Percentiles rank a stretch among this genome's conserved stretches.
phyloP scores from a whole-genome alignment of 2,329 filamentous ascomycete species.

The Biscogniauxia sp. region DNA sequence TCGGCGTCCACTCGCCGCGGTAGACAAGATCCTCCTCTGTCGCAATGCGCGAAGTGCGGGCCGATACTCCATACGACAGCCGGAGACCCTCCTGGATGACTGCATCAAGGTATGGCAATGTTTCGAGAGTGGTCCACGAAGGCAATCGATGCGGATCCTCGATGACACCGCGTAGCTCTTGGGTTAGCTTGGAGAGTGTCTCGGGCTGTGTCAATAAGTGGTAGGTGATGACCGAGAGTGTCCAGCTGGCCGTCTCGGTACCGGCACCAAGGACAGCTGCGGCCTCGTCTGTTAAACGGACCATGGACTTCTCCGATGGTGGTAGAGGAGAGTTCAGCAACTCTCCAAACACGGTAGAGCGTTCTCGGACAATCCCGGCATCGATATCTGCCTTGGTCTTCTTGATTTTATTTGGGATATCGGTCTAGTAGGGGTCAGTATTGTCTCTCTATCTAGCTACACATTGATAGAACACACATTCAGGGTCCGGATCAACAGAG shows the following conservation, averaged over 20 bases:
- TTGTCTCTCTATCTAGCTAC: neutral
- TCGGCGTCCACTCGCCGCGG: constrained; percentile 6
- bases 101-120: constrained; percentile 20
- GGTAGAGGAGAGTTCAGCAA: constrained; percentile 33
- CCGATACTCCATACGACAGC: constrained; percentile 17
- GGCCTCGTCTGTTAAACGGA: constrained; percentile 35
- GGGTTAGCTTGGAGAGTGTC: constrained; percentile 29
- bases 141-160: constrained; percentile 13
- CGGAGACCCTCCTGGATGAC: constrained; percentile 23
- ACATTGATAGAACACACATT: neutral
- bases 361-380: constrained; percentile 2
- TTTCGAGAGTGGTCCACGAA: constrained; percentile 20
- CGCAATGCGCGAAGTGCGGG: constrained; percentile 16
- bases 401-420: constrained; percentile 9
- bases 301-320: constrained; percentile 30
- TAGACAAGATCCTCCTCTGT: constrained; percentile 19
- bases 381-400: constrained; percentile 6
- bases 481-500: constrained; percentile 5
- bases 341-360: constrained; percentile 33
- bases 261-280: constrained; percentile 34
- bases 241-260: constrained; percentile 36
- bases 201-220: constrained; percentile 34
- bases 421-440: neutral
- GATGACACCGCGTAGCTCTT: constrained; percentile 30
- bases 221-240: constrained; percentile 34